These are phyloP conservation scores for Aspergillus neoniger DNA, from an alignment of 2,329 filamentous ascomycete species.

Conservation along the genomic window DNA sequence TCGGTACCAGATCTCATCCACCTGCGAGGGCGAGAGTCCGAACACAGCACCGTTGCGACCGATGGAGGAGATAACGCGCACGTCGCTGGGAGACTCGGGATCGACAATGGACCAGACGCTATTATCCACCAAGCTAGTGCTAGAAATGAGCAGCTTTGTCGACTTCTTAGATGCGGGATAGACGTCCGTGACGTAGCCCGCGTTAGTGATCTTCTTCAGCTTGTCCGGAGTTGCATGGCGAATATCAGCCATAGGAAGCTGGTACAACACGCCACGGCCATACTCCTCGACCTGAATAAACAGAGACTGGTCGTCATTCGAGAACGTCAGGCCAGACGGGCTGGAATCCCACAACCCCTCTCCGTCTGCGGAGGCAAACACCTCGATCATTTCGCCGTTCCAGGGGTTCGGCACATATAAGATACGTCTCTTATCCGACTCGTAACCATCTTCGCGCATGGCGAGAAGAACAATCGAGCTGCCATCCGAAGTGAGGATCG, in stretches of 20 bases:
- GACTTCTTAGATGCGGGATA: constrained; percentile 38
- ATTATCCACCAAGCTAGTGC: constrained; percentile 48
- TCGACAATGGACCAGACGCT: constrained; percentile 47
- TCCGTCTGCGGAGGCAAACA: constrained; percentile 41
- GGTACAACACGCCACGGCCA: constrained; percentile 47
- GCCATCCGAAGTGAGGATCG: constrained; percentile 48
- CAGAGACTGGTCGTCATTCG: constrained; percentile 44
- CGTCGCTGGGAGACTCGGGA: constrained; percentile 31
- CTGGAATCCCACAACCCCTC: constrained; percentile 46
- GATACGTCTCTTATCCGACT: constrained; percentile 51
- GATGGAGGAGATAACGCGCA: constrained; percentile 42
- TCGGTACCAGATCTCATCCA: constrained; percentile 50
- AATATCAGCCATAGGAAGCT: constrained; percentile 37
- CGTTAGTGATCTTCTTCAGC: constrained; percentile 42
- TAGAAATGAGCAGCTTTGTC: constrained; percentile 44
- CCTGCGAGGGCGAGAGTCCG: constrained; percentile 44
- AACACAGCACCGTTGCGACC: constrained; percentile 40
- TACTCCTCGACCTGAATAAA: constrained; percentile 45
- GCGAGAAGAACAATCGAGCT: constrained; percentile 46
- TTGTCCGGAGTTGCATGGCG: constrained; percentile 30
- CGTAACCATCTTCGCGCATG: constrained; percentile 50
- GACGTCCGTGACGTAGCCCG: constrained; percentile 45
- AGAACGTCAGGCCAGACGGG: constrained; percentile 44
- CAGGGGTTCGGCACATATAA: constrained; percentile 46
- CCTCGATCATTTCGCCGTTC: constrained; percentile 42